Base-by-base conservation (phyloP, 192 early-diverging fungal species). In the Coemansia pectinata region DNA sequence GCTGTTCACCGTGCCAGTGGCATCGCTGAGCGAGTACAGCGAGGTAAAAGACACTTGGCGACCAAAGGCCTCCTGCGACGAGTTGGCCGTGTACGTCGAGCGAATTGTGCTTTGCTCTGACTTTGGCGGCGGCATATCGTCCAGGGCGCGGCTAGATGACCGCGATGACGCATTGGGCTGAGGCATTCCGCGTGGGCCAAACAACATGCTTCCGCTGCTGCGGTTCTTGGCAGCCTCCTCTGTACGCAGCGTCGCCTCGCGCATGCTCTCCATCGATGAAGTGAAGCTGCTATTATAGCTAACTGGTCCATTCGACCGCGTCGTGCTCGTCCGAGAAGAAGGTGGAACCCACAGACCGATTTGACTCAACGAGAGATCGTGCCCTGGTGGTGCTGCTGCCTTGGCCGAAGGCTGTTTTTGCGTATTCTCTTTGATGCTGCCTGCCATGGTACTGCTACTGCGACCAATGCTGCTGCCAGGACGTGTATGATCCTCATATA, bases 101-200 rank as follows among this genome's bases (percentile, higher is more conserved):
- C 68, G 63, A 31, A 73, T 14, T 14, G 79, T 69, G 70, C 64
- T 70, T 41, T 67, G 50, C 2, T 60, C 74, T 0, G 74, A 71
- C 29, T 69, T 61, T 61, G 34, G 55, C 33, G 44, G 40, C 17
- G 45, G 41, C 25, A 73, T 42, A 17, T 48, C 14, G 38, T 84
- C 73, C 40, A 70, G 64, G 10, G 31, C 59, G 23, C 74, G 76
- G 48, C 73, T 78, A 3, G 73, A 73, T 7, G 77, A 65, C 1
- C 82, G 70, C 33, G 73, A 76, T 15, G 53, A 62, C 1, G 57
- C 57, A n/a, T 14, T 61, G 12, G 42, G 25, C 11, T 7, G 14
- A 12, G 81, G 82, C 82, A 84, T 84, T 8, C 67, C 77, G n/a
- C 82, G 82, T 21, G 82, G 82, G 0, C 82, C 82, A 76, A 79